Conservation (phyloP, 805 yeast species). For the Cyberlindnera bimundalis region DNA sequence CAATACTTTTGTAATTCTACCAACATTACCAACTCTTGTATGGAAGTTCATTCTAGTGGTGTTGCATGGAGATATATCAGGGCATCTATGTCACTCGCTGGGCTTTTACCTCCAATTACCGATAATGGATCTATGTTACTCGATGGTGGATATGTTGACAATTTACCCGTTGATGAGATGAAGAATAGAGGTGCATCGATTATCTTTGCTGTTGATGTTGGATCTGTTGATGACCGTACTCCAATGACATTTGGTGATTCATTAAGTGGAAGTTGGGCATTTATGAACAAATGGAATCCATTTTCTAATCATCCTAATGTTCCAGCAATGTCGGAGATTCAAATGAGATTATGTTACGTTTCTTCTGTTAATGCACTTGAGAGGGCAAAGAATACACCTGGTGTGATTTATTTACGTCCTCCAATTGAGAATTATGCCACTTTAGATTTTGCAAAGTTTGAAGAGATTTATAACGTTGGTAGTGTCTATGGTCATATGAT, state of each 20-base stretch:
- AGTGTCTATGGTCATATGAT: slow-evolving; percentile 62
- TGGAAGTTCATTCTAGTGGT: slow-evolving; percentile 92
- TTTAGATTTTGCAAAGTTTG: slow-evolving; percentile 86
- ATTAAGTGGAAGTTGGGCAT: slow-evolving; percentile 87
- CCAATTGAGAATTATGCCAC: slow-evolving; percentile 93
- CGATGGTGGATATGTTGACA: slow-evolving; percentile 96
- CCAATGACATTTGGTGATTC: slow-evolving; percentile 93
- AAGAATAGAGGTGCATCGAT: slow-evolving; percentile 80
- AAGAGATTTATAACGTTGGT: slow-evolving; percentile 84
- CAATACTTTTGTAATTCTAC: slow-evolving; percentile 87
- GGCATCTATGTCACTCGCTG: slow-evolving; percentile 96
- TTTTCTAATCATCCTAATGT: slow-evolving; percentile 83
- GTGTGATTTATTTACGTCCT: slow-evolving; percentile 85
- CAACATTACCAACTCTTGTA: slow-evolving; percentile 88
- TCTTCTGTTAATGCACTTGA: slow-evolving; percentile 93
- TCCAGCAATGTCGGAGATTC: slow-evolving; percentile 94
- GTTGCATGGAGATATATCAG: slow-evolving; percentile 94
- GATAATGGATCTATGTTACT: slow-evolving; percentile 89
- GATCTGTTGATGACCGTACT: slow-evolving; percentile 87
- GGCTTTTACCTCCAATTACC: slow-evolving; percentile 83
- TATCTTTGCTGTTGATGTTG: slow-evolving; percentile 93
- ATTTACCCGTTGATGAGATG: slow-evolving; percentile 91
- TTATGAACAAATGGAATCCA: slow-evolving; percentile 84
- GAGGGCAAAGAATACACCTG: slow-evolving; percentile 77
- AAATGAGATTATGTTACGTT: slow-evolving; percentile 88